These are phyloP conservation scores for Blastobotrys capitulatus DNA, from an alignment of 1,139 yeast genomes.

Conservation along the genomic window DNA sequence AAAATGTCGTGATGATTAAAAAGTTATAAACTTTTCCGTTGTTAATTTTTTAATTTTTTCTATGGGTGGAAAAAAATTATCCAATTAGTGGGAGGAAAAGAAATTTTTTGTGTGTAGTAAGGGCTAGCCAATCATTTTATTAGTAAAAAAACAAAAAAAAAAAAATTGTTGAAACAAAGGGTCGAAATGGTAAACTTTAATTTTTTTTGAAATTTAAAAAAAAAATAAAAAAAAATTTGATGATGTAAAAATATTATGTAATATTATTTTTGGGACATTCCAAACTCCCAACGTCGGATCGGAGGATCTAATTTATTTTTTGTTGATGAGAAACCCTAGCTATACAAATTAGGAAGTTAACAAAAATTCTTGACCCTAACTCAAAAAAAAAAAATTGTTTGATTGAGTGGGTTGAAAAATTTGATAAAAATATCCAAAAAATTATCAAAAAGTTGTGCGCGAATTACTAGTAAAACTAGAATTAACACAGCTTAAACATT, in stretches of 20 bases:
- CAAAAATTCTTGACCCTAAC: not conserved
- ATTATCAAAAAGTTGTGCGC: not conserved
- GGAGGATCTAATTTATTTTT: not conserved
- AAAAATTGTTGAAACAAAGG: not conserved
- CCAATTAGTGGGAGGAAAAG: slow-evolving; percentile 2
- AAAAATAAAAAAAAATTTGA: not conserved
- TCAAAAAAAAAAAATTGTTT: not conserved
- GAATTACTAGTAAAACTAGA: not conserved
- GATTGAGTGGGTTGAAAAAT: not conserved
- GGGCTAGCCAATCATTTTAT: not conserved
- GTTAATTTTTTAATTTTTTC: slow-evolving; percentile 1
- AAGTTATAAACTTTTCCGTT: not conserved
- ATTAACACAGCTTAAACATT: not conserved
- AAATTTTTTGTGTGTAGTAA: too few species aligned
- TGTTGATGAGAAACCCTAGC: not conserved
- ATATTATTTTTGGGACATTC: not conserved
- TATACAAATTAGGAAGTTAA: not conserved
- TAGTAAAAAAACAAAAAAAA: not conserved
- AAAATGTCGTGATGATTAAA: not conserved
- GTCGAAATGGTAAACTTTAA: not conserved
- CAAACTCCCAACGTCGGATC: not conserved
- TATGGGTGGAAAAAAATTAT: not conserved
- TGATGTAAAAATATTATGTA: not conserved
- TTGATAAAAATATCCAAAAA: too few species aligned
- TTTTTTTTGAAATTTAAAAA: not conserved